phyloP scores from a whole-genome alignment of 805 yeast species.

The Babjeviella inositovora region DNA sequence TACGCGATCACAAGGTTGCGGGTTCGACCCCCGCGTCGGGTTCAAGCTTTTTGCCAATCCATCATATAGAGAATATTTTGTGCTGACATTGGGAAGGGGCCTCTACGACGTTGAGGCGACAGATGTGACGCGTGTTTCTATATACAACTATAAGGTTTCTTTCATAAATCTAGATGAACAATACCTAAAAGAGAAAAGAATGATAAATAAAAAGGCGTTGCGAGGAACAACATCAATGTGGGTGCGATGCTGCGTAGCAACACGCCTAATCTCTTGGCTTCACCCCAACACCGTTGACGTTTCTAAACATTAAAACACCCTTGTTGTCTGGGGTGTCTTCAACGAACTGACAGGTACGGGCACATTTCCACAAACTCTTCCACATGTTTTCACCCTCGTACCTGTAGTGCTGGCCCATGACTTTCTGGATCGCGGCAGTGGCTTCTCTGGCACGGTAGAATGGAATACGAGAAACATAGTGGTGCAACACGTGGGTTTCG shows the following conservation, averaged over 20 bases:
- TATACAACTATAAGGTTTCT: too few species aligned
- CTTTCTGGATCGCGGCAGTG: conserved; percentile 29
- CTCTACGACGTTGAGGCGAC: too few species aligned
- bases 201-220: too few species aligned
- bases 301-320: conserved; percentile 56
- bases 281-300: conserved; percentile 26
- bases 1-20: too few species aligned
- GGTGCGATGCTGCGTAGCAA: conserved; percentile 1
- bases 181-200: too few species aligned
- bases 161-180: too few species aligned
- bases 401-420: conserved; percentile 34
- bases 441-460: conserved; percentile 41
- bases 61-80: too few species aligned
- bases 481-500: conserved; percentile 43
- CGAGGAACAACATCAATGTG: too few species aligned
- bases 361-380: conserved; percentile 35
- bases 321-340: conserved; percentile 46
- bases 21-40: too few species aligned
- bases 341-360: conserved; percentile 55
- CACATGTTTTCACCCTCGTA: conserved; percentile 40
- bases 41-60: too few species aligned
- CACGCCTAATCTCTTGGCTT: conserved; percentile 8
- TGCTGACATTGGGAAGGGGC: too few species aligned
- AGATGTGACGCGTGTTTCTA: too few species aligned
- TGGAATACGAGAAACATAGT: conserved; percentile 37